These are phyloP conservation scores for Stachybotrys chartarum DNA, from an alignment of 2,329 filamentous ascomycete genomes.

Conservation along the genomic window DNA sequence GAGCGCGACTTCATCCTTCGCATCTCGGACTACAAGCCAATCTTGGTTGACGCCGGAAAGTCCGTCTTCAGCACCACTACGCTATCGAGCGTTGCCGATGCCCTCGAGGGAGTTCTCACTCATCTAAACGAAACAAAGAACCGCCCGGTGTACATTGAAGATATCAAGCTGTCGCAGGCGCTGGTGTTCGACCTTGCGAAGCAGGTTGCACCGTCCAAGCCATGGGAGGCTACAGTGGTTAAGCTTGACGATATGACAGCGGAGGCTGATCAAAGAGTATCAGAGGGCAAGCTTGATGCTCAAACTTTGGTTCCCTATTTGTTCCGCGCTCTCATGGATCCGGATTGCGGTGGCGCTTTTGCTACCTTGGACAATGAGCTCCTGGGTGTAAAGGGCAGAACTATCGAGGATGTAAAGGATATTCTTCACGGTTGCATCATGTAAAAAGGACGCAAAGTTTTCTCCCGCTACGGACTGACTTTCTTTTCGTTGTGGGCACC, in stretches of 20 bases:
- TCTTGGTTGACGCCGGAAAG: slow-evolving; percentile 39
- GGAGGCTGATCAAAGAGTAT: neutral
- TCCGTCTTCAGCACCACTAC: slow-evolving; percentile 32
- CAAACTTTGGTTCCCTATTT: neutral
- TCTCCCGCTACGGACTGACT: too few relatives aligned
- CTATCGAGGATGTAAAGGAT: neutral
- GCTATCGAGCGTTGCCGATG: slow-evolving; percentile 32
- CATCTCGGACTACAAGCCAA: slow-evolving; percentile 24
- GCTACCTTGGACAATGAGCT: neutral
- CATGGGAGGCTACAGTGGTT: neutral
- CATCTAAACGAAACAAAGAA: slow-evolving; percentile 41
- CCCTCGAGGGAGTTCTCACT: slow-evolving; percentile 34
- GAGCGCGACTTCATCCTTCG: slow-evolving; percentile 30
- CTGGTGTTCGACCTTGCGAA: slow-evolving; percentile 28
- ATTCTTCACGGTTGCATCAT: neutral
- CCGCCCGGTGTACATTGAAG: slow-evolving; percentile 28
- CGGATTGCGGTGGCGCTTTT: neutral
- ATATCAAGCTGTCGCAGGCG: slow-evolving; percentile 31
- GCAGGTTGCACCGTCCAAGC: neutral
- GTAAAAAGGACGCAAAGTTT: neutral
- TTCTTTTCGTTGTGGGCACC: too few relatives aligned
- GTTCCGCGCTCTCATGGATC: neutral
- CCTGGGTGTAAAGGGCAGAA: neutral
- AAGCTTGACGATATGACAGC: neutral
- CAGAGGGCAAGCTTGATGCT: neutral